Evolutionary conservation across 805 yeast genomes (phyloP).

Genomic region (Hanseniaspora osmophila): DNA sequence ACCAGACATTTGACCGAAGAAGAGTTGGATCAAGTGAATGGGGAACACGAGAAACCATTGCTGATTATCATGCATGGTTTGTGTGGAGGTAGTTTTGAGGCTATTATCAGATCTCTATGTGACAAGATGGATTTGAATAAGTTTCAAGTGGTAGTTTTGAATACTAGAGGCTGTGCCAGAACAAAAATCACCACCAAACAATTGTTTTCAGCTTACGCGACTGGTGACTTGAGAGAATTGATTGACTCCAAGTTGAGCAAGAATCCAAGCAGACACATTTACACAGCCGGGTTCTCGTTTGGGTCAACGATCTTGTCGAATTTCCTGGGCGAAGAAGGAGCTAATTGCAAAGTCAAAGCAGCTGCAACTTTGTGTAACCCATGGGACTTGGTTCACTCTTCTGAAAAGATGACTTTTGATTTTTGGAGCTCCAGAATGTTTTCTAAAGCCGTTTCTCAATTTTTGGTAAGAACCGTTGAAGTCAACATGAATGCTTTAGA

Average conservation of each 20-base stretch:
- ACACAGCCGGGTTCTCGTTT: slow-evolving; percentile 53
- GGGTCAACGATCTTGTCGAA: slow-evolving; percentile 58
- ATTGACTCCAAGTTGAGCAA: slow-evolving; percentile 33
- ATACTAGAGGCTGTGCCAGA: slow-evolving; percentile 66
- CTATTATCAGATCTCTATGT: slow-evolving; percentile 47
- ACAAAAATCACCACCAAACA: slow-evolving; percentile 58
- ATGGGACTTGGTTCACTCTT: slow-evolving; percentile 54
- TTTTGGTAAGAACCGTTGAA: slow-evolving; percentile 29
- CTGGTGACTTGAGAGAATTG: slow-evolving; percentile 52
- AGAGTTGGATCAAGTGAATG: slow-evolving; percentile 14
- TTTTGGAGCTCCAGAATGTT: slow-evolving; percentile 29
- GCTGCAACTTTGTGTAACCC: slow-evolving; percentile 53
- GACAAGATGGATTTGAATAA: slow-evolving; percentile 27
- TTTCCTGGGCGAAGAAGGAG: slow-evolving; percentile 55
- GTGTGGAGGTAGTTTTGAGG: slow-evolving; percentile 71
- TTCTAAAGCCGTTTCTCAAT: slow-evolving; percentile 28
- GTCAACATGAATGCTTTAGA: slow-evolving; percentile 27
- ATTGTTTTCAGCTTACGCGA: slow-evolving; percentile 52
- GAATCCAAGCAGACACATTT: slow-evolving; percentile 53
- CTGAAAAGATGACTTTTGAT: slow-evolving; percentile 27
- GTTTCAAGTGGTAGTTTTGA: slow-evolving; percentile 49
- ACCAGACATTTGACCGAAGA: slow-evolving; percentile 43
- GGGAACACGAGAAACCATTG: slow-evolving; percentile 31
- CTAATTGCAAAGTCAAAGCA: slow-evolving; percentile 36
- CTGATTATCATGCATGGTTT: slow-evolving; percentile 56